These are phyloP conservation scores for Cicer pinnatifidum DNA, from an alignment of 306 rosid species.

Conservation along the genomic window DNA sequence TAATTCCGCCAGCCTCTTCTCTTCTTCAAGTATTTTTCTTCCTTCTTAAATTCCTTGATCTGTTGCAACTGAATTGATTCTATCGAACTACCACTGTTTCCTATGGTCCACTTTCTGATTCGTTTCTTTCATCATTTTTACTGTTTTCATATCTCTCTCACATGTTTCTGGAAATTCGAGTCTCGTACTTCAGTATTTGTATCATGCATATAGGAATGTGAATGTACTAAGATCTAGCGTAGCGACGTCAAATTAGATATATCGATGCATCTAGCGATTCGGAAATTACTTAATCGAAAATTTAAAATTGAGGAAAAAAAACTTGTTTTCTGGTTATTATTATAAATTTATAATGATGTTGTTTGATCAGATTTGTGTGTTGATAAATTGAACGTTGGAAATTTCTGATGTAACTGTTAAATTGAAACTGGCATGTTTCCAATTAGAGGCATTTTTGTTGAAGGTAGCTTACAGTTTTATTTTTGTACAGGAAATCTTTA, in stretches of 20 bases:
- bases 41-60: slow-evolving; percentile 39
- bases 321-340: not conserved
- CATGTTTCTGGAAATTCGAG: slow-evolving; percentile 7
- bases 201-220: slow-evolving; percentile 34
- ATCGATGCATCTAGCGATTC: slow-evolving; percentile 17
- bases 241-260: slow-evolving; percentile 13
- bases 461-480: slow-evolving; percentile 33
- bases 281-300: slow-evolving; percentile 13
- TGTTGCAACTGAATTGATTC: slow-evolving; percentile 40
- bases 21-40: slow-evolving; percentile 5
- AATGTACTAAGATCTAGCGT: slow-evolving; percentile 38
- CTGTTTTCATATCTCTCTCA: not conserved
- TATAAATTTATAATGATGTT: slow-evolving; percentile 9
- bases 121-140: not conserved
- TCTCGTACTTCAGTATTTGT: not conserved
- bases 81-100: slow-evolving; percentile 20
- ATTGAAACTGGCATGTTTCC: slow-evolving; percentile 15
- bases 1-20: not conserved
- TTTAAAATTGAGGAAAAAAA: not conserved
- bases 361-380: slow-evolving; percentile 31
- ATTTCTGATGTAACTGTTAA: slow-evolving; percentile 20
- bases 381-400: slow-evolving; percentile 12
- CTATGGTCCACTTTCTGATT: slow-evolving; percentile 11
- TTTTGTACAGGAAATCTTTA: slow-evolving; percentile 42
- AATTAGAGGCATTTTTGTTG: slow-evolving; percentile 21